A percentile compares a stretch with the other conserved stretches of the same genome.
Evolutionary conservation across 352 stramenopile species (phyloP).

Genomic region (Phytophthora megakarya): DNA sequence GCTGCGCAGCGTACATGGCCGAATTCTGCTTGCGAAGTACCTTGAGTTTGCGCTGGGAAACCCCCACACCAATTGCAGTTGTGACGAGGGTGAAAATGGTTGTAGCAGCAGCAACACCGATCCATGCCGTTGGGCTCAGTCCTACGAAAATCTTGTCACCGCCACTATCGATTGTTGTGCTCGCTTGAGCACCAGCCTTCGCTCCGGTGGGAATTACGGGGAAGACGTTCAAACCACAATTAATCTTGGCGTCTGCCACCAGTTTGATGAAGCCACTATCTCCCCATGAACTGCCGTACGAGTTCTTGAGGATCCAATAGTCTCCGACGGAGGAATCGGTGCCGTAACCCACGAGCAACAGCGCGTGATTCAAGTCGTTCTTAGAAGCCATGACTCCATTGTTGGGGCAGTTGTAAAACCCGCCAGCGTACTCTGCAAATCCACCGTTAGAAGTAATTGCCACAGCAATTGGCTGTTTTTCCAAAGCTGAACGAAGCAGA

Average conservation of each 20-base stretch:
- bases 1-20: constrained; percentile 39
- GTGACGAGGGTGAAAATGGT: constrained; percentile 54
- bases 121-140: constrained; percentile 59
- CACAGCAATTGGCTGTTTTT: constrained; percentile 74
- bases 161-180: constrained; percentile 62
- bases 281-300: constrained; percentile 74
- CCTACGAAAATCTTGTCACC: constrained; percentile 68
- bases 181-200: constrained; percentile 46
- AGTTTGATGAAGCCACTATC: constrained; percentile 68
- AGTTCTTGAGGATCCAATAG: constrained; percentile 89
- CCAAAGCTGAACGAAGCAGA: constrained; percentile 60
- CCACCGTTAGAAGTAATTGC: constrained; percentile 74
- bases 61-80: constrained; percentile 47
- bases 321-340: constrained; percentile 59
- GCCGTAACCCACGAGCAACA: constrained; percentile 80
- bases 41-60: constrained; percentile 50
- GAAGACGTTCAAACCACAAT: constrained; percentile 84
- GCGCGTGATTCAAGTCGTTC: constrained; percentile 76
- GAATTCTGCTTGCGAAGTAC: constrained; percentile 59
- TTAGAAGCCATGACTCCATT: constrained; percentile 64
- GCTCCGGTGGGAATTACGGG: constrained; percentile 71
- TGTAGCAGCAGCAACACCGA: constrained; percentile 52
- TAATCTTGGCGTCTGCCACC: constrained; percentile 69
- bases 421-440: constrained; percentile 74
- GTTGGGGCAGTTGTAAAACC: constrained; percentile 79